phyloP scores from a whole-genome alignment of 345 rosid genomes.

The Eucalyptus lansdowneana region DNA sequence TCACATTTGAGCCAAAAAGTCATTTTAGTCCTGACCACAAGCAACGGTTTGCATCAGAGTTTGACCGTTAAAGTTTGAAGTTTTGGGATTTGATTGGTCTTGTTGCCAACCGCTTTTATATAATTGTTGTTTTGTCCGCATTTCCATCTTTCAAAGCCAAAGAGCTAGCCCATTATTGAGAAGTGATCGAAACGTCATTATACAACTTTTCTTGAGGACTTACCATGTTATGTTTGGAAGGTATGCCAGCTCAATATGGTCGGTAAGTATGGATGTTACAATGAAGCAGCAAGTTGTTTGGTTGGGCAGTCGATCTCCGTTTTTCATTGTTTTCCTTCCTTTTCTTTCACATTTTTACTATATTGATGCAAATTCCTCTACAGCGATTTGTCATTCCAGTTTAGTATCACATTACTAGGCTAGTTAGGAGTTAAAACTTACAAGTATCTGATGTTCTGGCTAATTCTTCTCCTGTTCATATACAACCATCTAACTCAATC shows the following conservation, averaged over 20 bases:
- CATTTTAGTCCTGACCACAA: background rate
- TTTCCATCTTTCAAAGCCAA: background rate
- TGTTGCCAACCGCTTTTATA: background rate
- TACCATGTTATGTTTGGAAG: background rate
- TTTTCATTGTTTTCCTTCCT: background rate
- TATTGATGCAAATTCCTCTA: background rate
- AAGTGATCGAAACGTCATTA: background rate
- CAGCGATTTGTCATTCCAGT: conserved; percentile 26
- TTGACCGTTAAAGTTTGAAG: background rate
- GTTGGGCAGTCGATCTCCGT: background rate
- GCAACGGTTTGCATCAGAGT: background rate
- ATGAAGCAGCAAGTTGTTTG: background rate
- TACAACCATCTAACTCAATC: conserved; percentile 1
- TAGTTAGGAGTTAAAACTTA: background rate
- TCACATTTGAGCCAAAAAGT: background rate
- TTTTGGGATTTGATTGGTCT: background rate
- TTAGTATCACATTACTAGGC: background rate
- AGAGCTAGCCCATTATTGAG: background rate
- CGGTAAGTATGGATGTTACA: background rate
- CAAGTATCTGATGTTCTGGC: background rate
- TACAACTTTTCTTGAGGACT: background rate
- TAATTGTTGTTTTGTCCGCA: background rate
- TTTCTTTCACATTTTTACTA: background rate
- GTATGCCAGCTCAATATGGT: background rate
- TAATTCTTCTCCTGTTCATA: background rate